These are phyloP conservation scores for Trematosphaeria pertusa DNA, from an alignment of 2,329 filamentous ascomycete genomes.

Conservation along the genomic window DNA sequence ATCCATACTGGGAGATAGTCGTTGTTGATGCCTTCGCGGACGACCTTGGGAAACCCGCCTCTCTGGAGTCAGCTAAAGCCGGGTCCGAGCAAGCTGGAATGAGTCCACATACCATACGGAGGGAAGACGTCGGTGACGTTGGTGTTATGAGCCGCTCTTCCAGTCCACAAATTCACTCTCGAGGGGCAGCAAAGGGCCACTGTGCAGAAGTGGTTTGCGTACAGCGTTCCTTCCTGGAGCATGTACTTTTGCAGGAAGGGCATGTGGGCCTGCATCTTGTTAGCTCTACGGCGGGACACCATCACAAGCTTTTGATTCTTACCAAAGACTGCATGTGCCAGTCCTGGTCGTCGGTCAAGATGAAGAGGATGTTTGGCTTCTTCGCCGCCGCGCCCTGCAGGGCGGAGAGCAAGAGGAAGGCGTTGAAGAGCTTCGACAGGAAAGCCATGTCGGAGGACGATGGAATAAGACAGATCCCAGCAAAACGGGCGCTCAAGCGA, in stretches of 20 bases:
- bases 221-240: conserved; percentile 63
- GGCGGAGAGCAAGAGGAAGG: too few species aligned
- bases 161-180: conserved; percentile 68
- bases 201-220: conserved; percentile 68
- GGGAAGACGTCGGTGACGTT: conserved; percentile 67
- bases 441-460: too few species aligned
- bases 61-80: conserved; percentile 8
- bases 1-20: conserved; percentile 75
- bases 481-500: too few species aligned
- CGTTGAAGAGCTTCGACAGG: too few species aligned
- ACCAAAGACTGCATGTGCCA: too few species aligned
- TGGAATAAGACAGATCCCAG: too few species aligned
- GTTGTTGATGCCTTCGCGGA: conserved; percentile 69
- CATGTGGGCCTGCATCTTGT: conserved; percentile 65
- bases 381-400: too few species aligned
- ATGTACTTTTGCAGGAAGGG: conserved; percentile 63
- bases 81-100: conserved; percentile 17
- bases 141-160: conserved; percentile 70
- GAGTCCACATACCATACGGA: conserved; percentile 55
- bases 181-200: conserved; percentile 71
- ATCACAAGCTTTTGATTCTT: too few species aligned
- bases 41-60: conserved; percentile 71
- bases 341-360: conserved; percentile 73
- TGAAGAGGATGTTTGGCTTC: conserved; percentile 68
- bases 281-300: too few species aligned